Base-by-base conservation (phyloP, 2,329 filamentous ascomycete species). In the Grosmannia clavigera region DNA sequence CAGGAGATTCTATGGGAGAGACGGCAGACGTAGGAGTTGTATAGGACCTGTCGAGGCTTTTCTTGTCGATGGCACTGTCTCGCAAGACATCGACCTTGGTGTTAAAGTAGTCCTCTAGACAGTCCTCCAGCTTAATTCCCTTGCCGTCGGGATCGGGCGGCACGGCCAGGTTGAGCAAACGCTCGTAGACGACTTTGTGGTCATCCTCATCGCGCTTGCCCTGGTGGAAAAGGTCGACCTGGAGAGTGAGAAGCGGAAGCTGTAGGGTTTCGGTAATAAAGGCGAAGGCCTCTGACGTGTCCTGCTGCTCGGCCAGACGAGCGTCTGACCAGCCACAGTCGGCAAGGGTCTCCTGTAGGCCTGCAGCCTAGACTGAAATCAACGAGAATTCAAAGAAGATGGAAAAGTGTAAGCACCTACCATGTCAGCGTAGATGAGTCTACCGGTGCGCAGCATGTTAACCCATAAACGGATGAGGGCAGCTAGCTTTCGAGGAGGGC, bases 81-180 rank as follows among this genome's bases (percentile, higher is more conserved):
- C 92, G 81, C 65, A 87, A 85, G 3, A 99, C 91, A 67, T 96
- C 91, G 58, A 99, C 90, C 60, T 85, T 82, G 61, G 92, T 92
- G 72, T 97, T 96, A 78, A 97, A 97, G 68, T 96, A 97, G 58
- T 87, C 85, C 70, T 96, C 92, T 22, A 99, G 74, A 66, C 92
- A 97, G 65, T 95, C 88, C 72, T 97, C 94, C 25, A 99, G 75
- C 33, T 86, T 91, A 63, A 96, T 80, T 3, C 81, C 78, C 61
- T 83, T 84, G 29, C 84, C 85, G 54, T 88, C 83, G 6, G 84
- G 80, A 57, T 89, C 85, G 1, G 85, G 79, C 0, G 90, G 89
- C n/a, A 99, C 88, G 0, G 91, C 92, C 50, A 99, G 83, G 68
- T 97, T 94, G 7, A 99, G 78, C 27, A 96, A 75, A 58, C 94